Base-by-base conservation (phyloP, 78 protist genomes). In the Capsaspora owczarzaki region DNA sequence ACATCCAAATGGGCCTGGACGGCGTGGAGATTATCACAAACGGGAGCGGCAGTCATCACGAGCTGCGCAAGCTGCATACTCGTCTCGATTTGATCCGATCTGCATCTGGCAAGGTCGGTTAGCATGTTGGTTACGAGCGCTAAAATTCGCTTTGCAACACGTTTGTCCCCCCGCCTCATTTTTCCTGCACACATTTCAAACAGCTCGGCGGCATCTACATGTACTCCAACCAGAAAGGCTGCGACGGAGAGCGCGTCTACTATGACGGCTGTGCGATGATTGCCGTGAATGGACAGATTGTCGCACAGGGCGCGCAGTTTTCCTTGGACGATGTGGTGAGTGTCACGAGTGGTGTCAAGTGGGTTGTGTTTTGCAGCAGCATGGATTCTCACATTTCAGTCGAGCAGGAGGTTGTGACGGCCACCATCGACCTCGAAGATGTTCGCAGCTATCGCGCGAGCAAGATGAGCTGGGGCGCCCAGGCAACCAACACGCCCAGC, bases 221-320 rank as follows among this genome's bases (percentile, higher is more conserved):
- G 53, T 88, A 88, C 61, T 80, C 89, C 27, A 88, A 88, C 76
- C 83, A 40, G 43, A 0, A 44, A 51, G 96, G 93, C 2, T 91
- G 94, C 74, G 96, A 93, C 70, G 96, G 96, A 40, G 89, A 88
- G 37, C 82, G 96, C 35, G 69, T 86, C 0, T 93, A 93, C 86
- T 93, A 49, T 63, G 96, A 93, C 68, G 96, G 96, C 0, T 83
- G 93, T 44, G 85, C 90, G 8, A 74, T 91, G 85, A 79, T 91
- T 27, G 68, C 41, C 66, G 25, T 78, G 47, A 93, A 93, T 79
- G 96, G 93, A 22, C 37, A 49, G 0, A n/a, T 87, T 25, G 75
- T 93, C 12, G 89, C 92, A 3, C 93, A 89, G 49, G 94, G 90
- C 16, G 37, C 68, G 61, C 93, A 86, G 84, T 92, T 92, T 53